Percentiles rank a stretch among this genome's conserved stretches.
These are phyloP conservation scores for Athelia psychrophila DNA, from an alignment of 1,284 basidiomycete genomes.

Conservation along the genomic window DNA sequence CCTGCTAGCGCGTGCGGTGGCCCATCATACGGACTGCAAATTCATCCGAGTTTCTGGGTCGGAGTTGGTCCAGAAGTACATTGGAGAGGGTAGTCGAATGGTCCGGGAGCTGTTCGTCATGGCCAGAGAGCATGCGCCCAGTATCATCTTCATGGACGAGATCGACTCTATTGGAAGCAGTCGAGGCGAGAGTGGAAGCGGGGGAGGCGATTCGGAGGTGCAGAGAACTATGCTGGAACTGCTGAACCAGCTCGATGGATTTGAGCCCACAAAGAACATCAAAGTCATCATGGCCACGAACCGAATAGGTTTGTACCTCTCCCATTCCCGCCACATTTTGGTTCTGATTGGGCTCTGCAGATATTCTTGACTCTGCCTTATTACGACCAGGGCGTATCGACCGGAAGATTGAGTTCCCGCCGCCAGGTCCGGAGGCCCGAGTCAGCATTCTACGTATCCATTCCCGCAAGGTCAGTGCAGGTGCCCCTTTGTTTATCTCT, in stretches of 20 bases:
- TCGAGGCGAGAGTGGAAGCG: constrained; percentile 86
- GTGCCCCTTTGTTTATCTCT: neutral
- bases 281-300: constrained; percentile 99
- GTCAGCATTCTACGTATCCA: constrained; percentile 97
- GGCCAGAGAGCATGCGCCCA: constrained; percentile 98
- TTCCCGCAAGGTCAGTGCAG: constrained; percentile 77
- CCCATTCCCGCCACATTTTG: neutral
- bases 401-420: constrained; percentile 99
- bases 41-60: constrained; percentile 97
- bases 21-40: constrained; percentile 97
- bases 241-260: constrained; percentile 96
- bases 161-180: constrained; percentile 98
- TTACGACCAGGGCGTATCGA: constrained; percentile 97
- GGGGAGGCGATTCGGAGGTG: constrained; percentile 93
- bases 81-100: constrained; percentile 96
- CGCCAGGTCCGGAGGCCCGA: constrained; percentile 96
- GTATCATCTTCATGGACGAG: constrained; percentile 99
- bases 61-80: constrained; percentile 98
- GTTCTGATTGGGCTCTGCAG: constrained; percentile 31
- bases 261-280: constrained; percentile 98
- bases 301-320: constrained; percentile 68
- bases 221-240: constrained; percentile 98
- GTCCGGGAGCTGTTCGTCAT: constrained; percentile 98
- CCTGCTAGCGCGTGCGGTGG: constrained; percentile 89
- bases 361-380: constrained; percentile 95